A percentile compares a stretch with the other conserved stretches of the same genome.
These are phyloP conservation scores for Hawksworthiomyces lignivorus DNA, from an alignment of 2,329 filamentous ascomycete species.

Conservation along the genomic window DNA sequence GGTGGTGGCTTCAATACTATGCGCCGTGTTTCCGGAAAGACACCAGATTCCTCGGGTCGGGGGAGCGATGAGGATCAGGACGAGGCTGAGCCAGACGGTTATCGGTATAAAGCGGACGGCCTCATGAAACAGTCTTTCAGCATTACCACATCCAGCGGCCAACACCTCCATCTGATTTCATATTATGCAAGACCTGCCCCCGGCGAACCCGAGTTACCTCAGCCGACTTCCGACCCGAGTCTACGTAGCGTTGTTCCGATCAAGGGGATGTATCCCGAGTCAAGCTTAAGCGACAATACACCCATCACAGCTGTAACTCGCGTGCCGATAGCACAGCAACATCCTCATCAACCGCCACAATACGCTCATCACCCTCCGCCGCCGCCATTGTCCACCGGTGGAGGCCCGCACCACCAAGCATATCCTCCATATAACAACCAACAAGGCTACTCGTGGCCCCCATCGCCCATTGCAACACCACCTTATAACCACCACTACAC, in stretches of 20 bases:
- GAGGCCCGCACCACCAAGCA: constrained; percentile 17
- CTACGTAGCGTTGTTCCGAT: constrained; percentile 76
- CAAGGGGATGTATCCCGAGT: constrained; percentile 97
- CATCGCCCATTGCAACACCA: constrained; percentile 47
- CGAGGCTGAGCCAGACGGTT: constrained; percentile 79
- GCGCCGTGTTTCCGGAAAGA: constrained; percentile 58
- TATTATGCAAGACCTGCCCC: constrained; percentile 84
- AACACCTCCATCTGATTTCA: constrained; percentile 94
- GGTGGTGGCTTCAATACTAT: constrained; percentile 63
- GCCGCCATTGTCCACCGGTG: neutral
- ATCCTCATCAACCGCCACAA: constrained; percentile 11
- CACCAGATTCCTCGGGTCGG: constrained; percentile 66
- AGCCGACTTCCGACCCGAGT: constrained; percentile 72
- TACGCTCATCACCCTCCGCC: constrained; percentile 14
- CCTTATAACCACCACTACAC: constrained; percentile 44
- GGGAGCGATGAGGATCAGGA: constrained; percentile 81
- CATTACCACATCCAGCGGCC: constrained; percentile 81
- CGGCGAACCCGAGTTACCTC: constrained; percentile 62
- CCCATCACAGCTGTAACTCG: constrained; percentile 75
- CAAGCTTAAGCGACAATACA: constrained; percentile 72
- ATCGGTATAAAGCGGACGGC: constrained; percentile 90
- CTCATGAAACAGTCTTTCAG: constrained; percentile 99
- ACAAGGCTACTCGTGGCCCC: constrained; percentile 44
- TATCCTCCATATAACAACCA: constrained; percentile 29
- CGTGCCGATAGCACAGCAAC: constrained; percentile 53